Conservation (phyloP, 176 grass and related monocot genomes). For the Avena atlantica region DNA sequence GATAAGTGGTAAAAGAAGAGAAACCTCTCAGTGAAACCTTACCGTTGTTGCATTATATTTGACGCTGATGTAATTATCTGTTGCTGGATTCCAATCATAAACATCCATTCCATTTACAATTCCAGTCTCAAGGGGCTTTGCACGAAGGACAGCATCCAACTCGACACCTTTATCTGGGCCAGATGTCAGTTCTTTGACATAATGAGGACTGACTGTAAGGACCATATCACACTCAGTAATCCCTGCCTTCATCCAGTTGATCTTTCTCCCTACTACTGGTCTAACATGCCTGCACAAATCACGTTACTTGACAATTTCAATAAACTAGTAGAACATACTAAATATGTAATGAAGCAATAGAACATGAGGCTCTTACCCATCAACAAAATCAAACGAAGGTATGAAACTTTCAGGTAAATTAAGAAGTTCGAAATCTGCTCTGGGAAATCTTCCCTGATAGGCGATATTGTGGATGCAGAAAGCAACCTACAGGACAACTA, state of each 20-base stretch:
- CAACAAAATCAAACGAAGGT: conserved; percentile 89
- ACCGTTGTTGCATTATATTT: conserved; percentile 85
- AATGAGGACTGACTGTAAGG: conserved; percentile 89
- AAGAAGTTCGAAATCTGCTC: conserved; percentile 70
- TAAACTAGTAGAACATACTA: conserved; percentile 27
- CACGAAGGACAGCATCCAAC: conserved; percentile 60
- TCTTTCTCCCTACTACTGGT: conserved; percentile 77
- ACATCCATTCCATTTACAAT: conserved; percentile 97
- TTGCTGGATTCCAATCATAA: conserved; percentile 81
- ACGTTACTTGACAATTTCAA: neutral
- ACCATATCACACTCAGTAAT: conserved; percentile 73
- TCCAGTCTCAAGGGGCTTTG: conserved; percentile 59
- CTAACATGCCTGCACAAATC: conserved; percentile 62
- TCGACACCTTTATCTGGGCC: conserved; percentile 75
- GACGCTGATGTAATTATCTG: conserved; percentile 69
- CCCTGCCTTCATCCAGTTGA: conserved; percentile 93
- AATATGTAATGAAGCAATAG: conserved; percentile 22
- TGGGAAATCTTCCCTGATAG: conserved; percentile 85
- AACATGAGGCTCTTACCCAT: conserved; percentile 62
- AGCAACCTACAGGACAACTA: conserved; percentile 66
- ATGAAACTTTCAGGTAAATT: conserved; percentile 83
- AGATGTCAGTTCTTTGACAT: conserved; percentile 88
- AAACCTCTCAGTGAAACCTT: conserved; percentile 17
- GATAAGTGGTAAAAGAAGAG: neutral
- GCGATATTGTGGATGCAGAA: conserved; percentile 99